These are phyloP conservation scores for Evansstolkia leycettana DNA, from an alignment of 495 filamentous ascomycete species.

Conservation along the genomic window DNA sequence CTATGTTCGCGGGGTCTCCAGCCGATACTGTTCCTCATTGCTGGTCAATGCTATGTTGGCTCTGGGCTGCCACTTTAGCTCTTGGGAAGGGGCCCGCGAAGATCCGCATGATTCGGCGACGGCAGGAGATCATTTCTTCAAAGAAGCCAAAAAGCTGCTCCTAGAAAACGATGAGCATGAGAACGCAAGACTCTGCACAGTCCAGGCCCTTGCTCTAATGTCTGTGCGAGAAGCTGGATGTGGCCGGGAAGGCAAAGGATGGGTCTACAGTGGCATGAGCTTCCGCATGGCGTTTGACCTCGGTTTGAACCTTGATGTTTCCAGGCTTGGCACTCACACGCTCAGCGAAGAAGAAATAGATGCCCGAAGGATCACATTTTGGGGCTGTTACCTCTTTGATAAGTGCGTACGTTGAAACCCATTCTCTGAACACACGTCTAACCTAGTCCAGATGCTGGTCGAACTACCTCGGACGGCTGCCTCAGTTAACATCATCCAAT, in stretches of 20 bases:
- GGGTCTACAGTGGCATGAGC: slow-evolving; percentile 97
- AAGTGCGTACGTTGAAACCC: slow-evolving; percentile 41
- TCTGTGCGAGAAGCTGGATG: slow-evolving; percentile 94
- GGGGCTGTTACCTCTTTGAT: slow-evolving; percentile 98
- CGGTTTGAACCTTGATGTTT: slow-evolving; percentile 79
- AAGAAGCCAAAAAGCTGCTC: slow-evolving; percentile 83
- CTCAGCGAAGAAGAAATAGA: slow-evolving; percentile 78
- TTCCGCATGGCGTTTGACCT: slow-evolving; percentile 98
- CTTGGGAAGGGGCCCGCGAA: slow-evolving; percentile 53
- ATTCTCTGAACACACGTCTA: slow-evolving; percentile 4
- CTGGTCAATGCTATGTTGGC: slow-evolving; percentile 95
- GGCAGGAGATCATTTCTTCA: slow-evolving; percentile 94
- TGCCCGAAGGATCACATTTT: slow-evolving; percentile 83
- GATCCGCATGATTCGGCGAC: slow-evolving; percentile 64
- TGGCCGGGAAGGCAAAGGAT: slow-evolving; percentile 87
- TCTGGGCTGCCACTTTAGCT: slow-evolving; percentile 92
- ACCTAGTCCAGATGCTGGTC: slow-evolving; percentile 65
- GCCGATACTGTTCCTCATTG: slow-evolving; percentile 72
- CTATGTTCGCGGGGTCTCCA: slow-evolving; percentile 54
- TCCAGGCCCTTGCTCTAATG: slow-evolving; percentile 92
- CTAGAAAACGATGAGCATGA: slow-evolving; percentile 89
- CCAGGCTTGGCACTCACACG: slow-evolving; percentile 43
- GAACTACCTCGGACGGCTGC: slow-evolving; percentile 89
- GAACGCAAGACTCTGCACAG: slow-evolving; percentile 79
- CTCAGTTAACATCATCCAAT: slow-evolving; percentile 66